These are phyloP conservation scores for Fusarium luffae DNA, from an alignment of 2,329 filamentous ascomycete species.

Conservation along the genomic window DNA sequence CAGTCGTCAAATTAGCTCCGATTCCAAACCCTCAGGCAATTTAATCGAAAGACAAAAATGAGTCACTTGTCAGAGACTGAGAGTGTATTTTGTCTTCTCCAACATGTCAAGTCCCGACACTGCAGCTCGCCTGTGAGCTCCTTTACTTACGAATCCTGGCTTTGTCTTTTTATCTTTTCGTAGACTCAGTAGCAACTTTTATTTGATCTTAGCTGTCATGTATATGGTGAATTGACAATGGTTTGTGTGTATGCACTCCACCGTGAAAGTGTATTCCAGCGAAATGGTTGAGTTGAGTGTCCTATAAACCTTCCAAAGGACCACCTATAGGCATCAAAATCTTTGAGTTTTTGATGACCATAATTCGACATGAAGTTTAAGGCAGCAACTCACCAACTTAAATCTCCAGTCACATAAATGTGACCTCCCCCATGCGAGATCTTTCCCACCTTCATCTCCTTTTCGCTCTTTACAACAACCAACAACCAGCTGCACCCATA, in stretches of 20 bases:
- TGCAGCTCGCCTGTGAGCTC: not conserved
- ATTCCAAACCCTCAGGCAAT: accelerated
- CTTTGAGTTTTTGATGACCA: not conserved
- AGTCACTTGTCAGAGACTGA: not conserved
- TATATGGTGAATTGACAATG: too few relatives aligned
- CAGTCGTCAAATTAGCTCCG: not conserved
- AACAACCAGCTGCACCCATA: not conserved
- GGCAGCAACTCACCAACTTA: not conserved
- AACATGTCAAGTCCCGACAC: not conserved
- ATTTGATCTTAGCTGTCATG: too few relatives aligned
- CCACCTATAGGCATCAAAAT: not conserved
- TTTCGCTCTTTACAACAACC: not conserved
- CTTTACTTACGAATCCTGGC: not conserved
- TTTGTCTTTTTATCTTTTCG: not conserved
- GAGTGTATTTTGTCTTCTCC: not conserved
- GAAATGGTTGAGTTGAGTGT: not conserved
- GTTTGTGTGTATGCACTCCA: not conserved
- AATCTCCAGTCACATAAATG: not conserved
- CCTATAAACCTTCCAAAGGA: not conserved
- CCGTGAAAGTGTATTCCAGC: not conserved
- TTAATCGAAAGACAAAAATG: not conserved
- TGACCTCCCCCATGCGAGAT: not conserved
- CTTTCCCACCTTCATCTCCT: not conserved
- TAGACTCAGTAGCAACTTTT: not conserved
- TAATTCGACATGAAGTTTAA: not conserved